phyloP scores from a whole-genome alignment of 208 protist species.

The Trypanosoma grayi region DNA sequence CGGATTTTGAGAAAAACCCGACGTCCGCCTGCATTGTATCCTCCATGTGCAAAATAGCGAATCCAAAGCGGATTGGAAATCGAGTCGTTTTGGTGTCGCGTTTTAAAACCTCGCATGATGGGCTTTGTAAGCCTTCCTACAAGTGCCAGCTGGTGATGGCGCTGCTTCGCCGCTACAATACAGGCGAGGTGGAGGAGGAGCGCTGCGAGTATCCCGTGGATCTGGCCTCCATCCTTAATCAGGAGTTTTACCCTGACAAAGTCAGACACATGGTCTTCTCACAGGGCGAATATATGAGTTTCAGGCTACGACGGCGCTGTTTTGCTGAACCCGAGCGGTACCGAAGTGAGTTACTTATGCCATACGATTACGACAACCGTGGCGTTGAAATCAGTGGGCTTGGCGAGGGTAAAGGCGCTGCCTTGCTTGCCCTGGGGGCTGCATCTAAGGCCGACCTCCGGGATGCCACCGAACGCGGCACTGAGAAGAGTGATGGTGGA shows the following conservation, averaged over 20 bases:
- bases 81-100: conserved; percentile 53
- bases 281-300: conserved; percentile 51
- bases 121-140: conserved; percentile 69
- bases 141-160: conserved; percentile 59
- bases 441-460: too few species aligned
- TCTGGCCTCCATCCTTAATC: conserved; percentile 52
- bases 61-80: conserved; percentile 40
- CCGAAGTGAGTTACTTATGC: conserved; percentile 44
- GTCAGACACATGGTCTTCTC: conserved; percentile 45
- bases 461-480: too few species aligned
- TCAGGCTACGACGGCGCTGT: conserved; percentile 48
- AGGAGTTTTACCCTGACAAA: conserved; percentile 42
- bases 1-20: conserved; percentile 44
- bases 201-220: conserved; percentile 34
- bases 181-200: conserved; percentile 26
- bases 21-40: conserved; percentile 63
- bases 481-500: neutral
- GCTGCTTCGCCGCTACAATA: conserved; percentile 37
- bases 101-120: conserved; percentile 62
- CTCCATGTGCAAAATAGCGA: conserved; percentile 28
- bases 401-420: neutral
- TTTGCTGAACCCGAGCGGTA: conserved; percentile 39
- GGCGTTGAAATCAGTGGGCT: conserved; percentile 18
- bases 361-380: conserved; percentile 59
- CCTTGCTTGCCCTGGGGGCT: neutral